Evolutionary conservation across 2,329 filamentous ascomycete genomes (phyloP).

Genomic region (Nakataea oryzae): DNA sequence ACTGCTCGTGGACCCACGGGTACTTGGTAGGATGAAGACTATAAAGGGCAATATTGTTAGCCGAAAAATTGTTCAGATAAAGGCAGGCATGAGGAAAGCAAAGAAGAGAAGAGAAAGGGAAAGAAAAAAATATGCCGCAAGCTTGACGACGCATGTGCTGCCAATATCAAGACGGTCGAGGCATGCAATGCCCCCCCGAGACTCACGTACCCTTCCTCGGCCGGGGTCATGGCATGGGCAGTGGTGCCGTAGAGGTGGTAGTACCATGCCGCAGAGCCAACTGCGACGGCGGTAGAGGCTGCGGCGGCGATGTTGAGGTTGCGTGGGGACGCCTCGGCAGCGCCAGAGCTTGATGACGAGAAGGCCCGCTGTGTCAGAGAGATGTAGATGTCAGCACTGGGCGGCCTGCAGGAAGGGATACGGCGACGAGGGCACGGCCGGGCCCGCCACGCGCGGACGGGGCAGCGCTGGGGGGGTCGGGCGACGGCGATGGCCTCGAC

Average conservation of each 20-base stretch:
- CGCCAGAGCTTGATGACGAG: conserved; percentile 61
- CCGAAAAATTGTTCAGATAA: conserved; percentile 4
- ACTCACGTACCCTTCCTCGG: conserved; percentile 89
- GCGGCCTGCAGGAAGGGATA: not conserved
- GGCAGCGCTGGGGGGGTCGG: too few relatives aligned
- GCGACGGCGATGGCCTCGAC: not conserved
- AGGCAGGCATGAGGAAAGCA: not conserved
- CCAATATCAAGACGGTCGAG: not conserved
- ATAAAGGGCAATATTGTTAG: conserved; percentile 17
- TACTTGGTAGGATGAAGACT: conserved; percentile 89
- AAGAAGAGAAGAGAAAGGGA: too few relatives aligned
- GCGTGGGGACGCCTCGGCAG: conserved; percentile 60
- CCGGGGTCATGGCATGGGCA: conserved; percentile 80
- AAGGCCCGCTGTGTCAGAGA: conserved; percentile 48
- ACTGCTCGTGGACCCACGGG: conserved; percentile 91
- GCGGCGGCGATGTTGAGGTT: conserved; percentile 78
- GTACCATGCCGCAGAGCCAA: conserved; percentile 92
- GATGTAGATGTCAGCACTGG: conserved; percentile 23
- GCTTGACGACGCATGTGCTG: not conserved
- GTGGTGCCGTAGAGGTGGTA: conserved; percentile 90
- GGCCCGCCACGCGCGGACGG: not conserved
- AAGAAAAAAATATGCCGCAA: conserved; percentile 19
- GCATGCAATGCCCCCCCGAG: not conserved
- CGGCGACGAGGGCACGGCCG: not conserved
- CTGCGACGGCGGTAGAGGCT: conserved; percentile 75